Conservation (phyloP, 441 rosid genomes). For the Erodium chrysanthum region DNA sequence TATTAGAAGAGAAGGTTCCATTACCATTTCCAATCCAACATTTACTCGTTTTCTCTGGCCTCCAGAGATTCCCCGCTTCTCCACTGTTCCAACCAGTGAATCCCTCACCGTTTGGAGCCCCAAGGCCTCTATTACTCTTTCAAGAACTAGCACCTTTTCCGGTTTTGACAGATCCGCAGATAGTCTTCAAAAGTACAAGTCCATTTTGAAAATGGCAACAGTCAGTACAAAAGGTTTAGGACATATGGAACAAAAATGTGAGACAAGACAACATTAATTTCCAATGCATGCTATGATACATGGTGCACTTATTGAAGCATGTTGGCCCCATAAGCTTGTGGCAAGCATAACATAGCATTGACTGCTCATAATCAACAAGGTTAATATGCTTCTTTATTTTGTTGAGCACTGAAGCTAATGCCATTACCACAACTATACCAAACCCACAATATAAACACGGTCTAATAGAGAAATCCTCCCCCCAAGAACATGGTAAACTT, state of each 20-base stretch:
- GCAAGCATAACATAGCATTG: no score
- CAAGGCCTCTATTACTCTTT: constrained; percentile 80
- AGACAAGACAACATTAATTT: neutral
- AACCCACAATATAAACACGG: neutral
- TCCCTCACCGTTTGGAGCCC: constrained; percentile 76
- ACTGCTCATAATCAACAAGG: no score
- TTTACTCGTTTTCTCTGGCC: constrained; percentile 95
- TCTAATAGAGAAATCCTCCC: no score
- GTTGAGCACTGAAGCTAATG: neutral
- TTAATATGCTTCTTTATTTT: neutral
- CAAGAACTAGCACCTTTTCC: constrained; percentile 75
- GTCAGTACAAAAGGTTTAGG: neutral
- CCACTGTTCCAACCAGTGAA: constrained; percentile 91
- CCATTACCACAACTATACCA: constrained; percentile 7
- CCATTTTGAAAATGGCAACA: constrained; percentile 8
- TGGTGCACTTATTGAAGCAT: neutral
- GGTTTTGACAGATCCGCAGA: constrained; percentile 62
- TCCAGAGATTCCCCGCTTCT: constrained; percentile 91
- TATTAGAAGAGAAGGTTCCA: constrained; percentile 95
- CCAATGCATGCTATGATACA: neutral
- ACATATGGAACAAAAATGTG: no score
- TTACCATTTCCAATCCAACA: constrained; percentile 97
- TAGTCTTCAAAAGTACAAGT: constrained; percentile 36
- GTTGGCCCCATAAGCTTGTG: no score
- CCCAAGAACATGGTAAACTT: no score